phyloP scores from a whole-genome alignment of 2,329 filamentous ascomycete species.

The Diaporthe ampelina region DNA sequence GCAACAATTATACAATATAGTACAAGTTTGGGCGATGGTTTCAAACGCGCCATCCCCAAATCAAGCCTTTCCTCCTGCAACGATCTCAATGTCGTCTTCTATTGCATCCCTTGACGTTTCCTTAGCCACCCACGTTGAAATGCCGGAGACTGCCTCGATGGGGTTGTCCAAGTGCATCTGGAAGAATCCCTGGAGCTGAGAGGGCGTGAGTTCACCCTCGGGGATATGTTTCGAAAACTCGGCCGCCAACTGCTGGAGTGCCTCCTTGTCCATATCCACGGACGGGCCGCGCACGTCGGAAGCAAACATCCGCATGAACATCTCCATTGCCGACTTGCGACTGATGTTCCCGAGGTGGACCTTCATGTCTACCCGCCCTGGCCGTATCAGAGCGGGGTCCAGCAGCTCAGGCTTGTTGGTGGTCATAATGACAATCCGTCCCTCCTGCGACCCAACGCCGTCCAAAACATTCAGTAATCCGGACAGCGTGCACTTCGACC shows the following conservation, averaged over 20 bases:
- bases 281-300: conserved; percentile 43
- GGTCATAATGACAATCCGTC: conserved; percentile 79
- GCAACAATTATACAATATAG: background rate
- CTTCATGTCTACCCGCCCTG: conserved; percentile 73
- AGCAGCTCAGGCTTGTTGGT: conserved; percentile 75
- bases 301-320: conserved; percentile 54
- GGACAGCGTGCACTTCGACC: conserved; percentile 62
- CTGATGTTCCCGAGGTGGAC: conserved; percentile 65
- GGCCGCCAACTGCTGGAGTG: conserved; percentile 44
- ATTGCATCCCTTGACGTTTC: conserved; percentile 22
- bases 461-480: conserved; percentile 78
- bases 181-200: conserved; percentile 54
- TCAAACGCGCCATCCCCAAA: fast-evolving
- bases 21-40: background rate
- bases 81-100: conserved; percentile 40
- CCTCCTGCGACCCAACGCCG: conserved; percentile 76
- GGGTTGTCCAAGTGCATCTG: conserved; percentile 52
- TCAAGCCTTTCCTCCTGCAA: conserved; percentile 10
- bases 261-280: conserved; percentile 45
- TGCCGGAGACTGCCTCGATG: conserved; percentile 46
- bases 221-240: conserved; percentile 51
- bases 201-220: conserved; percentile 52
- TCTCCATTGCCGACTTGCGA: conserved; percentile 51
- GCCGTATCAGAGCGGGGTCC: conserved; percentile 72
- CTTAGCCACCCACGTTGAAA: conserved; percentile 34